These are phyloP conservation scores for Colletotrichum sp. DNA, from an alignment of 2,329 filamentous ascomycete species.

Conservation along the genomic window DNA sequence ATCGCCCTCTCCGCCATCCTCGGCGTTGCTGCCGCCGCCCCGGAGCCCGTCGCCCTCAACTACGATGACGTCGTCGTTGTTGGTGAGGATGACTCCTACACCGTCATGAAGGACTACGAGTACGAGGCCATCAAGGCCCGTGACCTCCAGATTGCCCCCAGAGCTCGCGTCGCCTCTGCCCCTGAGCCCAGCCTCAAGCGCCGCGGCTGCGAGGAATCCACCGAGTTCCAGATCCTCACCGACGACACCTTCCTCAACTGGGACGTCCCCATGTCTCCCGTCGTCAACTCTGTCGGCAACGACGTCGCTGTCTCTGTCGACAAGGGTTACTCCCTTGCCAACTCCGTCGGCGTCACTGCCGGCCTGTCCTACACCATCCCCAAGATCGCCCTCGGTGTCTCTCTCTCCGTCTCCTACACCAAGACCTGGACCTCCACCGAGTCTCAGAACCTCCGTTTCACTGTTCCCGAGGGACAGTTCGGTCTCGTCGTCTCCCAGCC, in stretches of 20 bases:
- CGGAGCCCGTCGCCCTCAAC: conserved; percentile 14
- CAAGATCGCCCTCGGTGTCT: conserved; percentile 26
- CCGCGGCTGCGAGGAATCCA: conserved; percentile 24
- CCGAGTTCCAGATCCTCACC: conserved; percentile 28
- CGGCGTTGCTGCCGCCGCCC: background rate
- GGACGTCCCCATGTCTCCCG: conserved; percentile 41
- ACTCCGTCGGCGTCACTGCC: conserved; percentile 31
- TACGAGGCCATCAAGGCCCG: conserved; percentile 24
- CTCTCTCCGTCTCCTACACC: conserved; percentile 26
- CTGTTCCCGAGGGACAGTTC: conserved; percentile 39
- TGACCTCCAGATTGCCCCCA: conserved; percentile 5
- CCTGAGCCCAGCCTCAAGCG: background rate
- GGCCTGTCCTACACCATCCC: conserved; percentile 25
- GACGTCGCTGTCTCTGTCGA: conserved; percentile 32
- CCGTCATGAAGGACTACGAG: conserved; percentile 29
- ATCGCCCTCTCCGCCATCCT: conserved; percentile 1
- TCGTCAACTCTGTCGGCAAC: conserved; percentile 33
- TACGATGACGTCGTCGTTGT: conserved; percentile 30
- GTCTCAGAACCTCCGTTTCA: conserved; percentile 32
- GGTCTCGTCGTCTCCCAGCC: conserved; percentile 44
- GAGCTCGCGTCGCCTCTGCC: background rate
- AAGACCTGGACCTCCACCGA: conserved; percentile 36
- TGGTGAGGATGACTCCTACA: conserved; percentile 25
- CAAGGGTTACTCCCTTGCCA: conserved; percentile 37
- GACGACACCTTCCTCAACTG: conserved; percentile 39